A percentile compares a stretch with the other conserved stretches of the same genome.
phyloP scores from a whole-genome alignment of 768 basidiomycete genomes.

The Coprinopsis strossmayeri region DNA sequence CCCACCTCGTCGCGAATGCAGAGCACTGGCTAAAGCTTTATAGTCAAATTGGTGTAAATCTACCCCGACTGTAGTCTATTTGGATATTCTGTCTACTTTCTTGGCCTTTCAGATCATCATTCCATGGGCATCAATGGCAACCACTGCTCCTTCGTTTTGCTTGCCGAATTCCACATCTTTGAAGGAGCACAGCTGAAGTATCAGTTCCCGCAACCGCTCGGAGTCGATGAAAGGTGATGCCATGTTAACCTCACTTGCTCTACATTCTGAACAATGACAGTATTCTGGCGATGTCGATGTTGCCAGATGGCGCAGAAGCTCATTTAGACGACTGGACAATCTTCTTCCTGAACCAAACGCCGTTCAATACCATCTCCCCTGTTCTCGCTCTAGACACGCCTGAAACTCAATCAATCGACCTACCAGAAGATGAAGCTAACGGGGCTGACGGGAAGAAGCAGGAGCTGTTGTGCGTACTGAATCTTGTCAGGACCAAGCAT shows the following conservation, averaged over 20 bases:
- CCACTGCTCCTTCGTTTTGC: slow-evolving; percentile 86
- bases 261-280: slow-evolving; percentile 32
- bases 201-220: slow-evolving; percentile 92
- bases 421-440: slow-evolving; percentile 29
- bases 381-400: slow-evolving; percentile 68
- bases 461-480: slow-evolving; percentile 81
- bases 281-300: slow-evolving; percentile 93
- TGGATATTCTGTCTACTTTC: neutral
- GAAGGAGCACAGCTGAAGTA: slow-evolving; percentile 90
- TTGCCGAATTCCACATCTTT: slow-evolving; percentile 99
- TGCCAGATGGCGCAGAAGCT: slow-evolving; percentile 95
- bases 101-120: neutral
- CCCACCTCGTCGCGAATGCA: neutral
- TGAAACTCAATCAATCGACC: slow-evolving; percentile 27
- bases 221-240: slow-evolving; percentile 85
- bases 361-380: slow-evolving; percentile 81
- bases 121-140: slow-evolving; percentile 57
- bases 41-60: too few species aligned
- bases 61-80: neutral
- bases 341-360: slow-evolving; percentile 95
- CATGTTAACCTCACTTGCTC: slow-evolving; percentile 1
- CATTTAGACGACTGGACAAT: slow-evolving; percentile 97
- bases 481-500: slow-evolving; percentile 86
- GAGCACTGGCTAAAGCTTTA: neutral
- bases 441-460: slow-evolving; percentile 24